Base-by-base conservation (phyloP, 805 yeast genomes). In the Yarrowia alimentaria region DNA sequence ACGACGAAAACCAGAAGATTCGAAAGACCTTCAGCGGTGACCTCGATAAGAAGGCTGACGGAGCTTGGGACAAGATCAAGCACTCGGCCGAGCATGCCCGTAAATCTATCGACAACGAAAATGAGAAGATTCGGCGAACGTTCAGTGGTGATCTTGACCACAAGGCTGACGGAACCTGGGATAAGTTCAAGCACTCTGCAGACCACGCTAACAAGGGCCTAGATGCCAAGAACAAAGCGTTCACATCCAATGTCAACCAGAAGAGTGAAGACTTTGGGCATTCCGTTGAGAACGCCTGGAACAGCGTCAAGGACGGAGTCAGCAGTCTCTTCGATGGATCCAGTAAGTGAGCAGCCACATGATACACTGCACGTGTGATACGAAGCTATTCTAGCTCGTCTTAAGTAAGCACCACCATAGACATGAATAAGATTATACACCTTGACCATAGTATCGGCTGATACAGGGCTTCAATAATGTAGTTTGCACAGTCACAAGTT, bases 121-220 rank as follows among this genome's bases (percentile, higher is more conserved):
- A 40, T 11, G 33, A 40, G 25, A 40, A 40, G 33, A 10, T 40
- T 21, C 18, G 11, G 5, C 12, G 18, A 17, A 26, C 24, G 10
- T 18, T 26, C 4, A 19, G 20, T 10, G 24, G 19, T 22, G 25
- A 22, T 10, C 25, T 22, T 10, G 25, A 22, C 10, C 7, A 22
- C 19, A 40, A 40, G 33, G 24, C 18, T 14, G 33, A 40, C 4
- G 47, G 33, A 4, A 28, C 32, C 11, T 40, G 32, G 33, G 47
- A 28, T 29, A 40, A 40, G 14, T 26, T 40, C 47, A 40, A 40
- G 47, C 14, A 40, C 24, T 24, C 33, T 5, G 47, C 47, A 5
- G 12, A 24, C 1, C 47, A 40, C 12, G 47, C 47, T 18, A 14
- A 40, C 13, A 6, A 12, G 3, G 47, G 28, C 13, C 47, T 40